Conservation (phyloP, 257 asterid species). For the Cynanchum wilfordii region DNA sequence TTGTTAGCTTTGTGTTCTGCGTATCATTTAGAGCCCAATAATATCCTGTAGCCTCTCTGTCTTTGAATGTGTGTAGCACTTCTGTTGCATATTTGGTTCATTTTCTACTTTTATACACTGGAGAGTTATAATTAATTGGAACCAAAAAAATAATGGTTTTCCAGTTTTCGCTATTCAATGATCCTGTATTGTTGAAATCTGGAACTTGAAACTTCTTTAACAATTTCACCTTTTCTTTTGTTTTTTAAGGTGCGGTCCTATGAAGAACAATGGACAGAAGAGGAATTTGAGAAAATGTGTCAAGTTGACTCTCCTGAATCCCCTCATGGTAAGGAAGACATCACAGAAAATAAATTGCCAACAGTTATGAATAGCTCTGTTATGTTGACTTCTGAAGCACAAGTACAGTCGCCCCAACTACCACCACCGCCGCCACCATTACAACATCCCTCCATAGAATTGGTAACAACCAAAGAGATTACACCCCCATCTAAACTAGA, state of each 20-base stretch:
- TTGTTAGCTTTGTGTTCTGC: conserved; percentile 13
- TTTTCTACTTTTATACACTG: not conserved
- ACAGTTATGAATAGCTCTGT: conserved; percentile 29
- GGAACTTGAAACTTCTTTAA: not conserved
- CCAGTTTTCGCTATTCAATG: not conserved
- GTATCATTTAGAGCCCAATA: not conserved
- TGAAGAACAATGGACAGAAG: conserved; percentile 98
- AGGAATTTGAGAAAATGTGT: conserved; percentile 92
- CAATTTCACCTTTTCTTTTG: conserved; percentile 2
- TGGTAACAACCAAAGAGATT: conserved; percentile 38
- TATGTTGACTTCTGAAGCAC: conserved; percentile 34
- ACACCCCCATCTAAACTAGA: conserved; percentile 69
- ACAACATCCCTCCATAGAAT: too few relatives aligned
- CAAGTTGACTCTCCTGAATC: conserved; percentile 80
- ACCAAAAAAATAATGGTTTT: not conserved
- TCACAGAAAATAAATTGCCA: conserved; percentile 40
- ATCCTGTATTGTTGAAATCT: not conserved
- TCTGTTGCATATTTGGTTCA: not conserved
- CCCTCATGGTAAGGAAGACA: conserved; percentile 52
- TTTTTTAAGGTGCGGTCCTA: conserved; percentile 71
- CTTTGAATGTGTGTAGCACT: not conserved
- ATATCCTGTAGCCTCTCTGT: not conserved
- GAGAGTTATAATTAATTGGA: not conserved
- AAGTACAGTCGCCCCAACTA: conserved; percentile 23
- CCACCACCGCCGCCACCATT: conserved; percentile 25